A percentile compares a stretch with the other conserved stretches of the same genome.
Evolutionary conservation across 2,329 filamentous ascomycete genomes (phyloP).

Genomic region (Phialophora chinensis): DNA sequence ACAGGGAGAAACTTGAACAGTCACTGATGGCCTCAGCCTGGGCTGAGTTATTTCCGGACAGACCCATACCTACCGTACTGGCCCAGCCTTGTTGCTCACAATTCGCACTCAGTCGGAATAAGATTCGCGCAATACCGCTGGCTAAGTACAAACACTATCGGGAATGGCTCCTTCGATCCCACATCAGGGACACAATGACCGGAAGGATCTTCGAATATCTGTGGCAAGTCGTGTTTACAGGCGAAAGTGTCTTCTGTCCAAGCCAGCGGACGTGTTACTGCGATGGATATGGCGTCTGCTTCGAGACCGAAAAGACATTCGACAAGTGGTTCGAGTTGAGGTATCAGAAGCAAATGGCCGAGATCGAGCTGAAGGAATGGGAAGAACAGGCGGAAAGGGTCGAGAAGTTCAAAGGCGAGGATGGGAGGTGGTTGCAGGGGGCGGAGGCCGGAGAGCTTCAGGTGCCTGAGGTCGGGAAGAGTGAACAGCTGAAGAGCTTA

Average conservation of each 20-base stretch:
- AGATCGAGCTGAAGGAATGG: slow-evolving; percentile 52
- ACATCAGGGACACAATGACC: slow-evolving; percentile 61
- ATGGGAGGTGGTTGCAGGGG: slow-evolving; percentile 22
- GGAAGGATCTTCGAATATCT: slow-evolving; percentile 69
- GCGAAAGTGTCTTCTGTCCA: slow-evolving; percentile 52
- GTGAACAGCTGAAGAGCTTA: slow-evolving; percentile 51
- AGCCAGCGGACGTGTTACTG: slow-evolving; percentile 66
- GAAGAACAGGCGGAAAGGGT: slow-evolving; percentile 45
- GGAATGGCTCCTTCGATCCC: slow-evolving; percentile 66
- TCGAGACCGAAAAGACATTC: slow-evolving; percentile 58
- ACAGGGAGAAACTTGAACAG: slow-evolving; percentile 56
- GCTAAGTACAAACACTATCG: slow-evolving; percentile 63
- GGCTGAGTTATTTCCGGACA: slow-evolving; percentile 55
- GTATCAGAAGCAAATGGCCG: slow-evolving; percentile 49
- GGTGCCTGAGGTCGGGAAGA: slow-evolving; percentile 42
- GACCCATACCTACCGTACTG: slow-evolving; percentile 56
- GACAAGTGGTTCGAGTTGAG: slow-evolving; percentile 57
- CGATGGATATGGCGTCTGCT: slow-evolving; percentile 68
- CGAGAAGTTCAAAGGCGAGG: slow-evolving; percentile 42
- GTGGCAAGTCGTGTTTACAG: slow-evolving; percentile 68
- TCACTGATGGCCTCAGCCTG: slow-evolving; percentile 53
- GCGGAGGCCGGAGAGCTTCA: slow-evolving; percentile 34
- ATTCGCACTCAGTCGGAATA: slow-evolving; percentile 65
- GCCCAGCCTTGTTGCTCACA: slow-evolving; percentile 69
- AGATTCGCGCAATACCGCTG: slow-evolving; percentile 60